phyloP scores from a whole-genome alignment of 768 basidiomycete genomes.

The Tephrocybe sp. region DNA sequence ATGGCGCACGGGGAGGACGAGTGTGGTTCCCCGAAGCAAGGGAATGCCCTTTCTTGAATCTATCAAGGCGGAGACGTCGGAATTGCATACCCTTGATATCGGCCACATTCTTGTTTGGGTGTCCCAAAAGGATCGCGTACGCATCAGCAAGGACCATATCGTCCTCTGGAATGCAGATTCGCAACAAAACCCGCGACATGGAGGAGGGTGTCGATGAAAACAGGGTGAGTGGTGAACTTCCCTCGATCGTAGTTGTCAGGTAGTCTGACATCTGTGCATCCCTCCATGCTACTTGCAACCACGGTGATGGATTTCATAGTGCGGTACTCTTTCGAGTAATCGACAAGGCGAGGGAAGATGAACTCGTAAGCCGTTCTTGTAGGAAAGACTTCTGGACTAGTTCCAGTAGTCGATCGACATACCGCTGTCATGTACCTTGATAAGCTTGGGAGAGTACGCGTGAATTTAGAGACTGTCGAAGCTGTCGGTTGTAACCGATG shows the following conservation, averaged over 20 bases:
- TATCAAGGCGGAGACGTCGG: constrained; percentile 48
- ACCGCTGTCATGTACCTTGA: constrained; percentile 32
- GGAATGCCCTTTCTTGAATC: constrained; percentile 45
- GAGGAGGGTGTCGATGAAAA: constrained; percentile 66
- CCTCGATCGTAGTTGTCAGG: constrained; percentile 29
- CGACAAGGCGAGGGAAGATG: constrained; percentile 67
- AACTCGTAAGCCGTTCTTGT: constrained; percentile 59
- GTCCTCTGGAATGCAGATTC: constrained; percentile 51
- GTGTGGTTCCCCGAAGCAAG: constrained; percentile 25
- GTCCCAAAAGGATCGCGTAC: constrained; percentile 41
- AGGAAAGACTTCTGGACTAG: constrained; percentile 45
- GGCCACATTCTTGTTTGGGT: constrained; percentile 46
- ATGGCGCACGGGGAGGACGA: not conserved
- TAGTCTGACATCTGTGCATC: constrained; percentile 47
- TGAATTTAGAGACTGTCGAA: constrained; percentile 35
- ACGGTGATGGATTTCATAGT: constrained; percentile 55
- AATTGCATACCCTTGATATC: constrained; percentile 58
- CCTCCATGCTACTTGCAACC: constrained; percentile 44
- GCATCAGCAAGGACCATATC: constrained; percentile 49
- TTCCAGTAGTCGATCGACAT: constrained; percentile 21
- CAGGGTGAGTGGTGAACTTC: constrained; percentile 43
- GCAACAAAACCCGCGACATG: constrained; percentile 71
- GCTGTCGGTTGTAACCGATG: constrained; percentile 34
- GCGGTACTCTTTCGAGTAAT: constrained; percentile 57
- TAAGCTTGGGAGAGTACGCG: constrained; percentile 31